phyloP scores from a whole-genome alignment of 805 yeast species.

The Deakozyma indianensis region DNA sequence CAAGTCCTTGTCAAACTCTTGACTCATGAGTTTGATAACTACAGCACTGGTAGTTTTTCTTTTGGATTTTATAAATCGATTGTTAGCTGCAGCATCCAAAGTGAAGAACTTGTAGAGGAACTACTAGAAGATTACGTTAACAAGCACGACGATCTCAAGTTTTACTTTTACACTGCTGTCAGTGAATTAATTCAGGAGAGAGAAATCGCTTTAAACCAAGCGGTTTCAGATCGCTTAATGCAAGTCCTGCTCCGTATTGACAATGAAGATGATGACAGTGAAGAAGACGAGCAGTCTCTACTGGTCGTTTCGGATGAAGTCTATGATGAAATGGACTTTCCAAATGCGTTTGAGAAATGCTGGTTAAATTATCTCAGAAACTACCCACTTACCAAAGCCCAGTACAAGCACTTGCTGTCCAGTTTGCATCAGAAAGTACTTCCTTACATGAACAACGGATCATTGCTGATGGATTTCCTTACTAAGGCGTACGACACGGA shows the following conservation, averaged over 20 bases:
- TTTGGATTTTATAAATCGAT: neutral
- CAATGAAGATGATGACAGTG: conserved; percentile 5
- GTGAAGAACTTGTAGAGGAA: conserved; percentile 6
- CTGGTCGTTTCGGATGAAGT: conserved; percentile 1
- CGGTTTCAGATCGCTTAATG: conserved; percentile 20
- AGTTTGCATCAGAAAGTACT: conserved; percentile 74
- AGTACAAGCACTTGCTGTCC: conserved; percentile 54
- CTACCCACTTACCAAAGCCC: conserved; percentile 32
- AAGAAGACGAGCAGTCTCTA: conserved; percentile 6
- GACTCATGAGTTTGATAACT: neutral
- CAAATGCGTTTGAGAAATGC: conserved; percentile 45
- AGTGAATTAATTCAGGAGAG: conserved; percentile 29
- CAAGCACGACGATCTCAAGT: conserved; percentile 37
- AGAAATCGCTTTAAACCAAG: conserved; percentile 25
- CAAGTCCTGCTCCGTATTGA: conserved; percentile 3
- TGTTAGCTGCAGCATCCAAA: conserved; percentile 2
- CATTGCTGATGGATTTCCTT: conserved; percentile 79
- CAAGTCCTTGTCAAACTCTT: conserved; percentile 28
- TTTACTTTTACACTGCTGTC: neutral
- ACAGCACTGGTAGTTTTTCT: neutral
- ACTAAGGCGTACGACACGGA: conserved; percentile 65
- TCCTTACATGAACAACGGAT: conserved; percentile 69
- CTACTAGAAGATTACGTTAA: conserved; percentile 8
- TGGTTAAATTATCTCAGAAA: conserved; percentile 43
- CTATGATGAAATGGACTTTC: conserved; percentile 8